Base-by-base conservation (phyloP, 2,329 filamentous ascomycete species). In the Fusarium sp. region DNA sequence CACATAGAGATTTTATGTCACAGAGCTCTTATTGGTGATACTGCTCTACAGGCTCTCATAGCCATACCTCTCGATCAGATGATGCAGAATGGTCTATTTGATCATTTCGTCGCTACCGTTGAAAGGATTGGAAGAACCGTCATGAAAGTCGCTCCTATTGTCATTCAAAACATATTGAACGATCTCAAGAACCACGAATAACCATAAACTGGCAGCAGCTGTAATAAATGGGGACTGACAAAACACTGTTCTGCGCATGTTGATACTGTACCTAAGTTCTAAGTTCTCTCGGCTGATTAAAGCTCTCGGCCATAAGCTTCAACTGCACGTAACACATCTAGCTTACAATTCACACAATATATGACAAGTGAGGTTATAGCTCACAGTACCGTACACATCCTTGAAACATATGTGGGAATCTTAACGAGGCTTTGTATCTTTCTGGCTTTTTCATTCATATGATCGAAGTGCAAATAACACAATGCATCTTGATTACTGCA, bases 121-220 rank as follows among this genome's bases (percentile, higher is more conserved):
- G 21, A 16, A 2, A 55, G 1, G 0, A 19, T 31, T 8, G 51
- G 11, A 23, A 42, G 15, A 29, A 42, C 37, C 1, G 37, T 31
- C 23, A 10, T 55, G 6, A 21, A 1, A 23, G 25, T 42, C 16
- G 51, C 25, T 9, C 37, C 51, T 31, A 0, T n/a, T 31, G 25
- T 55, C 5, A 7, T 4, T 19, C 37, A 54, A 2, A 10, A 18
- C 5, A n/a, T 41, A 2, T 15, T 54, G 6, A 18, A 19, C 3
- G 4, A 4, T 29, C 3, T 41, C 15, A 29, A n/a, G 11, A 14
- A 10, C 3, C 10, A 9, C 10, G 1, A 21, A 5, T 29, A 29
- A 14, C 0, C 2, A 7, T 19, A 7, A 14, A 2, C 2, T 10
- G 16, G 7, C 11, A n/a, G 21, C 15, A n/a, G 3, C 7, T 5